Base-by-base conservation (phyloP, 2,329 filamentous ascomycete species). In the Plenodomus tracheiphilus region DNA sequence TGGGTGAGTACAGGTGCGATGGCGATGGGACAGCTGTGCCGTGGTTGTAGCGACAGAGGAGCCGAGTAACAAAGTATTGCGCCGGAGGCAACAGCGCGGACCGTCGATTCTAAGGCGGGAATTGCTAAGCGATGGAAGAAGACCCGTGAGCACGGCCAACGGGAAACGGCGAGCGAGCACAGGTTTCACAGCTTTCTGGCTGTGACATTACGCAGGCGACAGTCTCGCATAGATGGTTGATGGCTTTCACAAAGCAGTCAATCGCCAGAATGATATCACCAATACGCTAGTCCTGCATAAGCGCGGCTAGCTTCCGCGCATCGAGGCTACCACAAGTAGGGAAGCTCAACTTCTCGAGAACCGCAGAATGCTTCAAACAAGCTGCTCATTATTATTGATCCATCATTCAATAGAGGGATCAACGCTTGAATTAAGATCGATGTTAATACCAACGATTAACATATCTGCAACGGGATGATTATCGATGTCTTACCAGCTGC, bases 251-350 rank as follows among this genome's bases (percentile, higher is more conserved):
- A 32, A 40, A 51, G 49, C 51, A 39, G 28, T 32, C 4, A 8
- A 32, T 32, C 28, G 11, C 8, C 28, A 32, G 28, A 15, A 61
- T 62, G 57, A 62, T 61, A 55, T 62, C 59, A 62, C 52, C 41
- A 34, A 55, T 49, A 41, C 59, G 57, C 59, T 60, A 62, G 41
- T 32, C 28, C 28, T 32, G 28, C 28, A 32, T n/a, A 17, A 28
- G 39, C 53, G 43, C 58, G 58, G 54, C 46, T 51, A 39, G 36
- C 18, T 51, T 46, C 49, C 49, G 54, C 54, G 35, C 21, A 35
- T 17, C n/a, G n/a, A n/a, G n/a, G n/a, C n/a, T n/a, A n/a, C n/a
- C n/a, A n/a, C n/a, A n/a, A n/a, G n/a, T n/a, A n/a, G n/a, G n/a
- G n/a, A n/a, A n/a, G 4, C 6, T 20, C 35, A 37, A 37, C n/a